phyloP scores from a whole-genome alignment of 192 early-diverging fungal genomes.

The Coemansia sp. region DNA sequence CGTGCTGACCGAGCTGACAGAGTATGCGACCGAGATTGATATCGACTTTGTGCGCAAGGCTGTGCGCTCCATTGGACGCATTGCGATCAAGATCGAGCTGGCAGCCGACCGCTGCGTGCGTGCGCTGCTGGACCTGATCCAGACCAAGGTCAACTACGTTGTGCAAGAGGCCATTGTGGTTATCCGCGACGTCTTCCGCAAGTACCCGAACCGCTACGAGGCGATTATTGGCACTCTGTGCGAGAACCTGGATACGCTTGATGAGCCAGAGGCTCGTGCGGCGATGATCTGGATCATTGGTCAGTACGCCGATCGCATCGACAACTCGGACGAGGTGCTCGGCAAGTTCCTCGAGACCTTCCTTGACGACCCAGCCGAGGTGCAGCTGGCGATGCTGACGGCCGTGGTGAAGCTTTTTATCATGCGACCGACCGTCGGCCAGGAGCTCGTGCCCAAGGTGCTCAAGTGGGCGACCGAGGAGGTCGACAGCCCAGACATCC shows the following conservation, averaged over 20 bases:
- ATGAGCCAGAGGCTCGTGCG: conserved; percentile 96
- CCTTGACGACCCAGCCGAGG: conserved; percentile 84
- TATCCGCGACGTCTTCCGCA: conserved; percentile 97
- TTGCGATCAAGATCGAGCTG: conserved; percentile 92
- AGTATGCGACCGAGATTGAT: conserved; percentile 96
- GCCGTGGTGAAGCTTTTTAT: conserved; percentile 96
- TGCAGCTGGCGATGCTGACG: conserved; percentile 90
- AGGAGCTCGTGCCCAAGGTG: conserved; percentile 90
- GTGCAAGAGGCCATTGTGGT: conserved; percentile 98
- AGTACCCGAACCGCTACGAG: conserved; percentile 97
- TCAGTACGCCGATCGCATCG: conserved; percentile 96
- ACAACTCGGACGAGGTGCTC: conserved; percentile 89
- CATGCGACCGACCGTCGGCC: conserved; percentile 84
- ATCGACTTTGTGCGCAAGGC: conserved; percentile 97
- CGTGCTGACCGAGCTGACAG: conserved; percentile 87
- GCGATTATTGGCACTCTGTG: conserved; percentile 87
- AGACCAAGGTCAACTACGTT: conserved; percentile 98
- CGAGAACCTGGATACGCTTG: conserved; percentile 92
- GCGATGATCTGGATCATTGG: conserved; percentile 99
- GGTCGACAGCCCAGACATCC: conserved; percentile 93
- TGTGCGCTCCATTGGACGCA: conserved; percentile 94
- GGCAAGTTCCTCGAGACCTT: conserved; percentile 86
- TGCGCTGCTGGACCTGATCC: conserved; percentile 83
- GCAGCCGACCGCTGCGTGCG: conserved; percentile 85
- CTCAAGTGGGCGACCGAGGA: conserved; percentile 94